Conservation (phyloP, 805 yeast genomes). For the Candida namnaoensis region DNA sequence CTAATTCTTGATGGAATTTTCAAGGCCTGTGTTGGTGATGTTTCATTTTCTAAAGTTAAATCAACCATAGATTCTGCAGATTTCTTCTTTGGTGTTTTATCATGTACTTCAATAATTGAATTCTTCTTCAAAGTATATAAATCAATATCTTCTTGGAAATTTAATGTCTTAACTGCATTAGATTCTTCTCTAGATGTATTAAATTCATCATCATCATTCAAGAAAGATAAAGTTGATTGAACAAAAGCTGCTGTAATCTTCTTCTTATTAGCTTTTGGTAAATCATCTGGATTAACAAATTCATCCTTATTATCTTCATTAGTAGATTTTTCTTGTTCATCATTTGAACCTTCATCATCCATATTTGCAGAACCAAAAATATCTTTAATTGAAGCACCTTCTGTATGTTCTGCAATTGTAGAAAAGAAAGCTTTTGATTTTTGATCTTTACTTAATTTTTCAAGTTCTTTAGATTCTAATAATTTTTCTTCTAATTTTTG, state of each 20-base stretch:
- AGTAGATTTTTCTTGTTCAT: slow-evolving; percentile 17
- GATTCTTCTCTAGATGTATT: slow-evolving; percentile 21
- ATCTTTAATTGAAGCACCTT: slow-evolving; percentile 19
- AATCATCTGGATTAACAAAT: slow-evolving; percentile 12
- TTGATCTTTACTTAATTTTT: slow-evolving; percentile 38
- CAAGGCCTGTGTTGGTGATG: slow-evolving; percentile 14
- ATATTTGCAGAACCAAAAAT: slow-evolving; percentile 20
- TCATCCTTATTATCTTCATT: slow-evolving; percentile 18
- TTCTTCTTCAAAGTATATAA: slow-evolving; percentile 35
- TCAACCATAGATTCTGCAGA: slow-evolving; percentile 10
- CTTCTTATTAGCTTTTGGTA: slow-evolving; percentile 23
- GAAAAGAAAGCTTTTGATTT: slow-evolving; percentile 62
- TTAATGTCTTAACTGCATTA: slow-evolving; percentile 13
- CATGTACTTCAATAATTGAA: slow-evolving; percentile 20
- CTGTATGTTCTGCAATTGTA: slow-evolving; percentile 43
- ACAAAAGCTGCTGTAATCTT: slow-evolving; percentile 47
- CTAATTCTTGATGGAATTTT: slow-evolving; percentile 32
- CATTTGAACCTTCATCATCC: slow-evolving; percentile 20
- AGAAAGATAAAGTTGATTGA: slow-evolving; percentile 45
- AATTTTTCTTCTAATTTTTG: slow-evolving; percentile 40
- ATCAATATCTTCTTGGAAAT: slow-evolving; percentile 32
- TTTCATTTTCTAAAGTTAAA: slow-evolving; percentile 7
- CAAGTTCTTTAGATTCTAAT: slow-evolving; percentile 34
- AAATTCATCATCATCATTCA: slow-evolving; percentile 23
- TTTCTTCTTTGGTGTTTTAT: slow-evolving; percentile 17